These are phyloP conservation scores for Cytospora piceicola DNA, from an alignment of 2,329 filamentous ascomycete species.

Conservation along the genomic window DNA sequence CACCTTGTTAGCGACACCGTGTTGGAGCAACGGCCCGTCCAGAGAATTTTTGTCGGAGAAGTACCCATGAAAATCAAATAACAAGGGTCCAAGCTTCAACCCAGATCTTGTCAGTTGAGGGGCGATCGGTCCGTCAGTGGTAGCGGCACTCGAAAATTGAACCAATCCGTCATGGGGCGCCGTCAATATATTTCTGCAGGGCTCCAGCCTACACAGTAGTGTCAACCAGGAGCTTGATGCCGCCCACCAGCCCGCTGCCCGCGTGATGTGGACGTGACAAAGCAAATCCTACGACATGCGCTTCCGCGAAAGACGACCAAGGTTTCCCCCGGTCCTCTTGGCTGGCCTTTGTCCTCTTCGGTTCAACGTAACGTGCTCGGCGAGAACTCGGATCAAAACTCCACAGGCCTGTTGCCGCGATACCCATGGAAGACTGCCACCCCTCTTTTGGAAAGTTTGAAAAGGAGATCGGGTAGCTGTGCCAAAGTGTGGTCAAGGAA, in stretches of 20 bases:
- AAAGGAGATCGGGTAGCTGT: neutral
- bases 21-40: constrained; percentile 12
- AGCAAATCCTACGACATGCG: neutral
- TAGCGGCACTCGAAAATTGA: neutral
- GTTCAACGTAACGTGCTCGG: constrained; percentile 14
- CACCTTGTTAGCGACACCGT: constrained; percentile 3
- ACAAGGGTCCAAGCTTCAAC: neutral
- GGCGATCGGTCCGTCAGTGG: neutral
- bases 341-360: neutral
- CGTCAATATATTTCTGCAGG: neutral
- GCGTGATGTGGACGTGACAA: neutral
- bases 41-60: constrained; percentile 6
- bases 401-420: constrained; percentile 3
- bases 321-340: constrained; percentile 1
- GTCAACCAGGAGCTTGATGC: constrained; percentile 10
- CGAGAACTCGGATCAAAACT: constrained; percentile 3
- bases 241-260: constrained; percentile 6
- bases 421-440: constrained; percentile 15
- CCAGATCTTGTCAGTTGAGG: neutral
- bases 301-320: neutral
- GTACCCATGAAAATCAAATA: constrained; percentile 6
- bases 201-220: neutral
- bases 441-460: constrained; percentile 3
- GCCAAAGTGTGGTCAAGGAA: neutral
- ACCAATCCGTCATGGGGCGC: neutral